Base-by-base conservation (phyloP, 148 eudicot species). In the Rhododendron vialii region DNA sequence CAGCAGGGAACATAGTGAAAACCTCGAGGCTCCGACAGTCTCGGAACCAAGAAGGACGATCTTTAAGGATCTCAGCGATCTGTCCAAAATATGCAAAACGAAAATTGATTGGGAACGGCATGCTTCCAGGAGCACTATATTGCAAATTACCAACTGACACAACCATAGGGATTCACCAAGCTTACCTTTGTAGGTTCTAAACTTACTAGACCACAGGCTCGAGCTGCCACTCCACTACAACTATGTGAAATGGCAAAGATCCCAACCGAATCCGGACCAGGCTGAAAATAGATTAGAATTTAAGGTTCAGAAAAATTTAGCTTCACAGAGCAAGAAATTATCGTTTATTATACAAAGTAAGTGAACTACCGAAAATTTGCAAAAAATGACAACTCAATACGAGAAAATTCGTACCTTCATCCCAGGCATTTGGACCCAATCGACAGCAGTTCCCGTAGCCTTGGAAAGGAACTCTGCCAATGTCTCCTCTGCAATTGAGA, bases 261-360 rank as follows among this genome's bases (percentile, higher is more conserved):
- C 91, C 99, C 99, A 94, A 96, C 98, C 88, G 96, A 94, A 93
- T 94, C 99, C 98, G 99, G 99, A 96, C 99, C 99, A 96, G 99
- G 99, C 99, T 96, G 92, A 80, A 28, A 86, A 84, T 14, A 61
- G 77, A 65, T 77, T 51, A 35, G 35, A 83, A 78, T 59, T 45
- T 59, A 41, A 28, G n/a, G 71, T 74, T 89, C 35, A 89, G 88
- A 82, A 71, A 50, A 84, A 24, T 5, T 82, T 13, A 47, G 78
- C 36, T 47, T 36, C 57, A 45, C 3, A 67, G 36, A 41, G 77
- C 45, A 4, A 35, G 3, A 63, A 48, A 79, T 26, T 10, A 26
- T 63, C 17, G 9, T 36, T 43, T 50, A 81, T 12, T 47, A 63
- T 59, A 57, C 28, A 55, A 41, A 35, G 75, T 84, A 26, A 82